Conservation (phyloP, 176 grass and related monocot genomes). For the Musa itinerans region DNA sequence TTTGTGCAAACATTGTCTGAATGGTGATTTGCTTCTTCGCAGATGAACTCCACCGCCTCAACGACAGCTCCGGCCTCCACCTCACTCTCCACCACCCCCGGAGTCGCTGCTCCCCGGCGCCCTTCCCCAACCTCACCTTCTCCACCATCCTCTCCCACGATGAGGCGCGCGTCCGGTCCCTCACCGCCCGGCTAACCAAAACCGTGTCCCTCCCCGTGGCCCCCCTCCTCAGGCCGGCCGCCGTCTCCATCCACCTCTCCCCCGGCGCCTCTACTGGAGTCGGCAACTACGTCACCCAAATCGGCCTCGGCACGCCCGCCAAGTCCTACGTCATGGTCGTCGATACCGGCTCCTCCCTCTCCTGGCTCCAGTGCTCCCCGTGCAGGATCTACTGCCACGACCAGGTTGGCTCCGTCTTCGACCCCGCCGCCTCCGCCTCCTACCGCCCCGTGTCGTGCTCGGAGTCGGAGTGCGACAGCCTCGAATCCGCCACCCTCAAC, state of each 20-base stretch:
- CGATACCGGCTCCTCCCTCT: background rate
- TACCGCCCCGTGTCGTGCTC: conserved; percentile 8
- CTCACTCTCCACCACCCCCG: background rate
- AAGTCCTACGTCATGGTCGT: conserved; percentile 7
- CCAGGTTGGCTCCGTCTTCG: background rate
- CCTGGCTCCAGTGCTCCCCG: conserved; percentile 9
- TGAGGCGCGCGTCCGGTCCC: background rate
- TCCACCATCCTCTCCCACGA: conserved; percentile 1
- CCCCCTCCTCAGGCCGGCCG: background rate
- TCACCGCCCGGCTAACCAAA: conserved; percentile 9
- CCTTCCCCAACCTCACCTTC: conserved; percentile 1
- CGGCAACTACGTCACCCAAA: conserved; percentile 2
- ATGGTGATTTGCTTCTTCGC: background rate
- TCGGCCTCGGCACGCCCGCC: conserved; percentile 2
- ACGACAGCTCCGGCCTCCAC: conserved; percentile 4
- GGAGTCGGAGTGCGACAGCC: background rate
- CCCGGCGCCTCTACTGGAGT: background rate
- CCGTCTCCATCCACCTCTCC: background rate
- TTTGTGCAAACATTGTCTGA: too few relatives aligned
- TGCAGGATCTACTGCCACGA: conserved; percentile 3
- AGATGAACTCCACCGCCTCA: background rate
- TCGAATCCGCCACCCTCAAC: conserved; percentile 6
- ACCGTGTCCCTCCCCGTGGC: background rate
- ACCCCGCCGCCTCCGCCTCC: background rate
- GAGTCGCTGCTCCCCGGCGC: background rate